phyloP scores from a whole-genome alignment of 768 basidiomycete species.

The Lyophyllum atratum region DNA sequence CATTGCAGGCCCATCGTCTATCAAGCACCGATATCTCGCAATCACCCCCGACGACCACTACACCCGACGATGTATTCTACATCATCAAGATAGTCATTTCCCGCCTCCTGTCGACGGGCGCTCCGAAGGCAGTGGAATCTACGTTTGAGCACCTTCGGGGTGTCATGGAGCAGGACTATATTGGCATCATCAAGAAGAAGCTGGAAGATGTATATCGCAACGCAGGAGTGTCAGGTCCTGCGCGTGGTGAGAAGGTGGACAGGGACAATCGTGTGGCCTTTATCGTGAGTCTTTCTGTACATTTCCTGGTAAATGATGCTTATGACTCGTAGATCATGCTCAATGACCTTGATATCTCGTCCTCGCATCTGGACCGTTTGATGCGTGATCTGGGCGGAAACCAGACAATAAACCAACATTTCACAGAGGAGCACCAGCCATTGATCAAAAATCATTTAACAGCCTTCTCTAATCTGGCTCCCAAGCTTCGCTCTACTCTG shows the following conservation, averaged over 20 bases:
- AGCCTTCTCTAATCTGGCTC: constrained; percentile 52
- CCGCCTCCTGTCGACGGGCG: constrained; percentile 79
- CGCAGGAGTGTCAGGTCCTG: constrained; percentile 40
- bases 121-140: constrained; percentile 54
- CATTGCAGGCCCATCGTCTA: constrained; percentile 78
- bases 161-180: constrained; percentile 82
- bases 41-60: constrained; percentile 66
- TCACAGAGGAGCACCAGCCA: constrained; percentile 56
- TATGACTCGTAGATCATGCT: constrained; percentile 64
- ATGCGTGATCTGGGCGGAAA: constrained; percentile 62
- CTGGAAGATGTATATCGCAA: constrained; percentile 86
- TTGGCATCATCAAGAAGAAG: constrained; percentile 77
- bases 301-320: not conserved
- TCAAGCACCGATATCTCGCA: constrained; percentile 73
- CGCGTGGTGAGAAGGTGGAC: constrained; percentile 74
- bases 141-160: constrained; percentile 67
- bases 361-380: constrained; percentile 85
- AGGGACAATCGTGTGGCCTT: constrained; percentile 78
- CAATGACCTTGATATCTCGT: constrained; percentile 94
- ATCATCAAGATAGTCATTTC: constrained; percentile 84
- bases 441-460: constrained; percentile 49
- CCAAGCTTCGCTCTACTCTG: constrained; percentile 70
- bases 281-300: constrained; percentile 58
- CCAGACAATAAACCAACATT: constrained; percentile 64
- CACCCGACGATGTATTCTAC: constrained; percentile 95